Conservation (phyloP, 306 rosid genomes). For the Citrullus mucosospermus region DNA sequence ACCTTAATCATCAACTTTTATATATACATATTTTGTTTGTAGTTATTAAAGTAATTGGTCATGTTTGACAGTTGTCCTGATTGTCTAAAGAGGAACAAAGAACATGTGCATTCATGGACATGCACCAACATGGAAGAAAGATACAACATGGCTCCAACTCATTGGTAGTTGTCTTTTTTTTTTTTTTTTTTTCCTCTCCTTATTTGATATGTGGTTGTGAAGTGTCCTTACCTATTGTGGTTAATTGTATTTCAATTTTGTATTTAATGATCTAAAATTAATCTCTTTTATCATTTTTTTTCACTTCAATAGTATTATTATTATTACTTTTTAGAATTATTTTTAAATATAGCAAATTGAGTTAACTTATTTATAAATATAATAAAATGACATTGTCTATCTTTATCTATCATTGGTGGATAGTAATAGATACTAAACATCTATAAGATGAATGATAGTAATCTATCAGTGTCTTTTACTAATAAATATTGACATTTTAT, state of each 20-base stretch:
- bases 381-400: no score
- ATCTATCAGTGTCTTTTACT: no score
- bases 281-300: no score
- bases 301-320: background rate
- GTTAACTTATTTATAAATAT: no score
- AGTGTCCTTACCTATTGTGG: background rate
- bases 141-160: constrained; percentile 6
- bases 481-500: no score
- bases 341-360: no score
- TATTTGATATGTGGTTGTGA: background rate
- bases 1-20: background rate
- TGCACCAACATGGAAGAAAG: constrained; percentile 4
- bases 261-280: background rate
- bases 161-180: background rate
- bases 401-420: no score
- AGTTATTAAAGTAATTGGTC: background rate
- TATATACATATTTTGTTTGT: background rate
- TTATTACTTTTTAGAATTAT: no score
- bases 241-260: background rate
- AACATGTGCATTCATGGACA: constrained; percentile 41
- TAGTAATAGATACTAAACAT: no score
- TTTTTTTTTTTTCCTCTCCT: no score
- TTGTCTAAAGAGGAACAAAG: constrained; percentile 10
- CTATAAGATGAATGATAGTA: no score
- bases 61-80: constrained; percentile 25